phyloP scores from a whole-genome alignment of 257 asterid genomes.

The Catharanthus roseus region DNA sequence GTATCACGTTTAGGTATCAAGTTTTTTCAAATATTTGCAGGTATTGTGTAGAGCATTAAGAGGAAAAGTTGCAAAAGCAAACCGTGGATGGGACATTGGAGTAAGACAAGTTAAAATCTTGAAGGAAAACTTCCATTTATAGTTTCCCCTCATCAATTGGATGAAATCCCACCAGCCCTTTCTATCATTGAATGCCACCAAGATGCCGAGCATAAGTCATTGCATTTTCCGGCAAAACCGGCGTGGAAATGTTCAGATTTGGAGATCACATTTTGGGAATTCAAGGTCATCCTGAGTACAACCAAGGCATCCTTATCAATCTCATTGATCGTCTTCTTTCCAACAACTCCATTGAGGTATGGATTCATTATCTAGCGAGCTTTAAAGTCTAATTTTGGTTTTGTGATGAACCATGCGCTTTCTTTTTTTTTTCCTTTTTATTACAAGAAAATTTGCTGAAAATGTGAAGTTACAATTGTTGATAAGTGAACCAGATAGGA shows the following conservation, averaged over 20 bases:
- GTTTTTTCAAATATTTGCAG: no score
- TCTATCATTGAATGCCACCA: no score
- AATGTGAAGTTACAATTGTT: constrained; percentile 33
- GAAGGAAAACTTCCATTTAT: constrained; percentile 33
- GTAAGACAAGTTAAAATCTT: constrained; percentile 44
- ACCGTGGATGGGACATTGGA: constrained; percentile 76
- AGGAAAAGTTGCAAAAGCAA: constrained; percentile 55
- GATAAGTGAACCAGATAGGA: constrained; percentile 47
- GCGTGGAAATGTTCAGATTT: background rate
- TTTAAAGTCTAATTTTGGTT: no score
- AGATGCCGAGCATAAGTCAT: no score
- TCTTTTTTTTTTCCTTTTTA: no score
- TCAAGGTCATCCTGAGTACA: constrained; percentile 38
- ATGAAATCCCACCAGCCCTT: constrained; percentile 12
- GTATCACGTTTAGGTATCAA: no score
- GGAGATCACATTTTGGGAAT: constrained; percentile 37
- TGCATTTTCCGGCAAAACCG: no score
- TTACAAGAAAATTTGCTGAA: constrained; percentile 48
- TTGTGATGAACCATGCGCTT: background rate
- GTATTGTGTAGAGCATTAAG: constrained; percentile 12
- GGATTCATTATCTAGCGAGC: no score
- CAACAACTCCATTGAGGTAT: constrained; percentile 46
- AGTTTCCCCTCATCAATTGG: constrained; percentile 23
- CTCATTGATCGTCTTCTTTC: constrained; percentile 53
- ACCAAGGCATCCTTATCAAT: constrained; percentile 55